Evolutionary conservation across 257 asterid species (phyloP).

Genomic region (Fraxinus quadrangulata): DNA sequence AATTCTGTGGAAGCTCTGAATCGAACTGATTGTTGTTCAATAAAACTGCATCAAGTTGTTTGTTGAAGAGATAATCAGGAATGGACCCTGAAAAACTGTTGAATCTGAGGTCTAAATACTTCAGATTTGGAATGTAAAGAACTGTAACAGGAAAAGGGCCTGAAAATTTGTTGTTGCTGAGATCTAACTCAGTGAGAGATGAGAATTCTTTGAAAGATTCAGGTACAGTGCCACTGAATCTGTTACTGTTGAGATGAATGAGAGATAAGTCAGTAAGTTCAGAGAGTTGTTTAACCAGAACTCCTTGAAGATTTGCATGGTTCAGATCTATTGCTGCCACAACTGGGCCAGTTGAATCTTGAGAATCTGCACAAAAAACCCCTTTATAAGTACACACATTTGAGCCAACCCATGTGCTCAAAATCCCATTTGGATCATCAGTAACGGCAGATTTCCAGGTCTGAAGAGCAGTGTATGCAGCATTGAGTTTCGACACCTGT

Average conservation of each 20-base stretch:
- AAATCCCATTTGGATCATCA: slow-evolving; percentile 61
- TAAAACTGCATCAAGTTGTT: slow-evolving; percentile 71
- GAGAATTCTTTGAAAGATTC: slow-evolving; percentile 40
- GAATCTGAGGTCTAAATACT: slow-evolving; percentile 76
- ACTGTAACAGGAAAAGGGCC: slow-evolving; percentile 62
- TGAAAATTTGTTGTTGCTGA: slow-evolving; percentile 73
- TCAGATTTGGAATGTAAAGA: slow-evolving; percentile 58
- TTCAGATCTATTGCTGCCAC: slow-evolving; percentile 84
- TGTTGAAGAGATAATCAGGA: slow-evolving; percentile 69
- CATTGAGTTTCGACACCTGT: slow-evolving; percentile 27
- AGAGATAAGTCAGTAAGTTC: slow-evolving; percentile 52
- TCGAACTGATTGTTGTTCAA: slow-evolving; percentile 68
- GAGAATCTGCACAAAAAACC: slow-evolving; percentile 57
- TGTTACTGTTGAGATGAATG: slow-evolving; percentile 76
- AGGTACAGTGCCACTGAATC: slow-evolving; percentile 67
- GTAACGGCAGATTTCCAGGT: slow-evolving; percentile 87
- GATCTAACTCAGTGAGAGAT: slow-evolving; percentile 66
- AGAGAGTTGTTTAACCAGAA: slow-evolving; percentile 55
- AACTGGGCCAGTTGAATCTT: slow-evolving; percentile 40
- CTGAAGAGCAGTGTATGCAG: slow-evolving; percentile 69
- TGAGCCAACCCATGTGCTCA: slow-evolving; percentile 61
- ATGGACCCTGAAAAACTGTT: slow-evolving; percentile 66
- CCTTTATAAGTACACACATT: slow-evolving; percentile 80
- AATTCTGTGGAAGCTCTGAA: slow-evolving; percentile 60
- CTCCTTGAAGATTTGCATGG: slow-evolving; percentile 68